phyloP scores from a whole-genome alignment of 2,329 filamentous ascomycete genomes.

The Lachnellula cervina region DNA sequence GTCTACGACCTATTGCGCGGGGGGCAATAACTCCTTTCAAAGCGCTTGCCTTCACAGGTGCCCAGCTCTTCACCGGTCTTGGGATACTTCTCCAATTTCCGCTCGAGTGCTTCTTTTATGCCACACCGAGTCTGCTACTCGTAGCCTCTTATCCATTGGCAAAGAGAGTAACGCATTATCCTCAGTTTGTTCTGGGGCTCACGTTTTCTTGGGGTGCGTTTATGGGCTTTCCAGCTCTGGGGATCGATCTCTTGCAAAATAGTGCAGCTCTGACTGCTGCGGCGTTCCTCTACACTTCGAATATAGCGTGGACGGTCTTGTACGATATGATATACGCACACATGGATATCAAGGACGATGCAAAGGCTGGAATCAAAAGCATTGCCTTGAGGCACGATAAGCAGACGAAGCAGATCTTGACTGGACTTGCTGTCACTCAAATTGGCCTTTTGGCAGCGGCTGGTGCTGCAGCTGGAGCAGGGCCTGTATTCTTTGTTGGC shows the following conservation, averaged over 20 bases:
- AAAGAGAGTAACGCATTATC: conserved; percentile 83
- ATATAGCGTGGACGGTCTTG: conserved; percentile 79
- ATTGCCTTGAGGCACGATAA: conserved; percentile 76
- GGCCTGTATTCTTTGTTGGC: conserved; percentile 62
- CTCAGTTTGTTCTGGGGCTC: conserved; percentile 75
- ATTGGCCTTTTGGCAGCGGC: conserved; percentile 65
- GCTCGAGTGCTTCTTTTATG: conserved; percentile 68
- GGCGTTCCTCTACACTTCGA: conserved; percentile 67
- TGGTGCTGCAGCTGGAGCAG: conserved; percentile 61
- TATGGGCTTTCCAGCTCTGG: conserved; percentile 81
- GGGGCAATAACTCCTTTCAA: conserved; percentile 67
- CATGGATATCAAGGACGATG: conserved; percentile 84
- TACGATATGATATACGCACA: conserved; percentile 95
- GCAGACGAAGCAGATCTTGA: conserved; percentile 71
- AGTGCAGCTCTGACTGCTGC: conserved; percentile 60
- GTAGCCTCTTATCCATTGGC: conserved; percentile 76
- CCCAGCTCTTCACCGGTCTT: conserved; percentile 68
- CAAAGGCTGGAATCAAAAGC: conserved; percentile 81
- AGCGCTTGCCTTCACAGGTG: conserved; percentile 70
- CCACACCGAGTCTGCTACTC: conserved; percentile 66
- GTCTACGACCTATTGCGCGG: conserved; percentile 74
- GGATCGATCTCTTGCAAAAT: conserved; percentile 66
- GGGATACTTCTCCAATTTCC: conserved; percentile 74
- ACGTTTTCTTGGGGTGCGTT: conserved; percentile 88
- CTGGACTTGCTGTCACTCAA: conserved; percentile 64